A percentile compares a stretch with the other conserved stretches of the same genome.
phyloP scores from a whole-genome alignment of 2,329 filamentous ascomycete species.

The Monilinia fructigena region DNA sequence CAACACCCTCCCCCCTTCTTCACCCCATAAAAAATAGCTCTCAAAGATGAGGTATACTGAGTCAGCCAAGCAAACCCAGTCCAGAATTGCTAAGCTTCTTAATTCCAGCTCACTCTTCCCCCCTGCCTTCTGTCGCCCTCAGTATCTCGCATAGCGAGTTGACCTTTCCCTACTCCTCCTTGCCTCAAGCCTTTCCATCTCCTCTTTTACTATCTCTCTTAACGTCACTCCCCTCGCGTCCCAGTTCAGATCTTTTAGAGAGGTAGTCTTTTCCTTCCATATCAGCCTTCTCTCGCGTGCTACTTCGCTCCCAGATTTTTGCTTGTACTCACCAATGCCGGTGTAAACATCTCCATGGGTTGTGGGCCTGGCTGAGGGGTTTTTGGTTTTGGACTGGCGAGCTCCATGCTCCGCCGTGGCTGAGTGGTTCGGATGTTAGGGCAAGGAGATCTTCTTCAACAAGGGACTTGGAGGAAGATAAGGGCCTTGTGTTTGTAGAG shows the following conservation, averaged over 20 bases:
- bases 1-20: not conserved
- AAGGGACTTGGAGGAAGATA: not conserved
- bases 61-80: not conserved
- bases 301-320: not conserved
- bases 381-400: not conserved
- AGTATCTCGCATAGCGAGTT: not conserved
- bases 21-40: not conserved
- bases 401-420: constrained; percentile 9
- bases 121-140: no score
- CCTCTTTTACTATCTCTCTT: no score
- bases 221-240: not conserved
- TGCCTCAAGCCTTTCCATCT: no score
- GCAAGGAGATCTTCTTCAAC: not conserved
- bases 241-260: not conserved
- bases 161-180: not conserved
- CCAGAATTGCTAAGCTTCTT: not conserved
- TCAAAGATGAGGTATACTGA: not conserved
- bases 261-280: not conserved
- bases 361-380: no score
- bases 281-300: not conserved
- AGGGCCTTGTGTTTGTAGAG: not conserved
- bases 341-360: not conserved
- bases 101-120: not conserved
- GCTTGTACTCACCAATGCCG: not conserved
- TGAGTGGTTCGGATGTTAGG: not conserved